Evolutionary conservation across 176 grass and related monocot genomes (phyloP).

Genomic region (Triticum urartu): DNA sequence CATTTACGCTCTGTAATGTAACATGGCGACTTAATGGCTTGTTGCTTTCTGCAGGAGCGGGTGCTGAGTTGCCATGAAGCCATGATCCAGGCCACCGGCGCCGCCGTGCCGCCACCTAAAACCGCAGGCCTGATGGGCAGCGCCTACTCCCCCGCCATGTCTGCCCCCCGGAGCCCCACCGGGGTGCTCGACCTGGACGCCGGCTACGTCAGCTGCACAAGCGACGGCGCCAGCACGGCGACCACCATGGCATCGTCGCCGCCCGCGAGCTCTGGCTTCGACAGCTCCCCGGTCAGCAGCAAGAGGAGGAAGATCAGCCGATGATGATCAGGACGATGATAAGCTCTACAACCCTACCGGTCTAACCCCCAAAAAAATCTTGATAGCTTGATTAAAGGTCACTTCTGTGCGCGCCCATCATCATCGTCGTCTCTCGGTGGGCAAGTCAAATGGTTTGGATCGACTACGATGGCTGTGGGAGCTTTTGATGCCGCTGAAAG

Average conservation of each 20-base stretch:
- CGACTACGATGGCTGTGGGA: constrained; percentile 27
- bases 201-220: constrained; percentile 79
- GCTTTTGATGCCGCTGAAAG: constrained; percentile 25
- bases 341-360: too few species aligned
- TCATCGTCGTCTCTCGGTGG: background rate
- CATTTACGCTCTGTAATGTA: constrained; percentile 3
- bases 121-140: constrained; percentile 1
- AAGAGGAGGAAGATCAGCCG: constrained; percentile 95
- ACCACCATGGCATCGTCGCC: background rate
- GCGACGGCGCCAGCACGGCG: constrained; percentile 15
- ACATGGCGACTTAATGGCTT: constrained; percentile 11
- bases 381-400: background rate
- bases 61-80: constrained; percentile 56
- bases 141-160: constrained; percentile 4
- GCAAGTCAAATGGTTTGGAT: constrained; percentile 23
- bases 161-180: constrained; percentile 71
- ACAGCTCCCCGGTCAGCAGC: constrained; percentile 50
- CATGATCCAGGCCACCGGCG: constrained; percentile 43
- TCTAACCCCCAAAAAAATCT: background rate
- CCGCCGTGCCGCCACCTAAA: constrained; percentile 19
- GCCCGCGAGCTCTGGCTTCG: background rate
- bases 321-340: constrained; percentile 48
- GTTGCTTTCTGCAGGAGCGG: constrained; percentile 57
- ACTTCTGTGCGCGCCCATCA: background rate
- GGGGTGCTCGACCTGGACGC: constrained; percentile 90